Base-by-base conservation (phyloP, 2,329 filamentous ascomycete genomes). In the Bipolaris oryzae region DNA sequence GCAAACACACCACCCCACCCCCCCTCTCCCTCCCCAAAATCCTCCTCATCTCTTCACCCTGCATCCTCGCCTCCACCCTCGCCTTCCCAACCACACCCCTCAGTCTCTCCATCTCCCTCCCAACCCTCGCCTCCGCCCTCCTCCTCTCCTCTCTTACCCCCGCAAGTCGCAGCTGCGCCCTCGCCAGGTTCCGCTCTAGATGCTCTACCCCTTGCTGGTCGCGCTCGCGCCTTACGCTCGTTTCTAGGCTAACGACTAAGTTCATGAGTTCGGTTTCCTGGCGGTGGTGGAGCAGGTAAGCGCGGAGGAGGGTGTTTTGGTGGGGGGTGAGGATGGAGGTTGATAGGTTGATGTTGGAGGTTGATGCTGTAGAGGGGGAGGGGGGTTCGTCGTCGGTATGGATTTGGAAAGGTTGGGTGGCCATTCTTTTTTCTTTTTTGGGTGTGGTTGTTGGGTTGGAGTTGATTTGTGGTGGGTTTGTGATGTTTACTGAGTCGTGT, bases 171-270 rank as follows among this genome's bases (percentile, higher is more conserved):
- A 7, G 15, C 18, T 45, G 45, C 5, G 39, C 45, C n/a, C 15
- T 23, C 7, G 16, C 33, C 5, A 57, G 18, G 6, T 57, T 44
- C 2, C 33, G 5, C 2, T 4, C n/a, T n/a, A 50, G 50, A 4
- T 25, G 33, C 18, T 11, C 11, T 2, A 54, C 18, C 5, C 44
- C 18, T 7, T 45, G 45, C 38, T 54, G 44, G 34, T 46, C 55
- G 50, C 55, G 50, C 45, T 57, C 55, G 7, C 55, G 50, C 5
- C 31, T 11, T 2, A 50, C 10, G 13, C n/a, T 20, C 5, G 54
- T 45, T 3, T 50, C 50, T 2, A 54, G 39, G 3, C 42, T 28
- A 33, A 57, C 50, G 2, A 53, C 34, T 1, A 15, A 37, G 50
- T 54, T 57, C 50, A 54, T 49, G 16, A 21, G 5, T 18, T 45